Evolutionary conservation across 306 rosid species (phyloP).

Genomic region (Acacia acuminata): DNA sequence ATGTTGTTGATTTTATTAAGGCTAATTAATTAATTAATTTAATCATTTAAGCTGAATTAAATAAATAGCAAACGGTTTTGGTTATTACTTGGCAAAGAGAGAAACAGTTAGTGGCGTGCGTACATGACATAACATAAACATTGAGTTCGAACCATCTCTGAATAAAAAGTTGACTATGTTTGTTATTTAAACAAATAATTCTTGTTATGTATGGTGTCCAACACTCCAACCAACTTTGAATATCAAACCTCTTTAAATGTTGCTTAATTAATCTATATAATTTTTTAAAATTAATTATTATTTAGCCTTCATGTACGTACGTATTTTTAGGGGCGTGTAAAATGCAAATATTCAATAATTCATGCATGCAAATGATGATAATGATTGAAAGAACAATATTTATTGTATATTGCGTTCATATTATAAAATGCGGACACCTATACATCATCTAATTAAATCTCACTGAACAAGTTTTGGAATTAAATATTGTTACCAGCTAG

Average conservation of each 20-base stretch:
- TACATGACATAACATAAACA: neutral
- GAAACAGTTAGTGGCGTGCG: slow-evolving; percentile 30
- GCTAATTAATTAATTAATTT: no score
- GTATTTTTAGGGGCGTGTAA: neutral
- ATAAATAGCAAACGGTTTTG: neutral
- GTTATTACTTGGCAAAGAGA: slow-evolving; percentile 44
- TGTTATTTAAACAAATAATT: slow-evolving; percentile 6
- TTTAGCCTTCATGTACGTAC: neutral
- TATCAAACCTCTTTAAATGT: neutral
- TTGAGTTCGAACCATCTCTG: slow-evolving; percentile 17
- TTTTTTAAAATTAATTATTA: neutral
- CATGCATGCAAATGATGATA: neutral
- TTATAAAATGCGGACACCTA: neutral
- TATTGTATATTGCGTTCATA: neutral
- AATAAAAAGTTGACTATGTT: slow-evolving; percentile 28
- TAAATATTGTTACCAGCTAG: neutral
- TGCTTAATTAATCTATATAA: neutral
- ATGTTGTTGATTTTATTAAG: neutral
- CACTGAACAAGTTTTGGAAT: neutral
- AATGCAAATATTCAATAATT: neutral
- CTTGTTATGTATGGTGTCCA: slow-evolving; percentile 35
- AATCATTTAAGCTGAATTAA: neutral
- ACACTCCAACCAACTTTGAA: slow-evolving; percentile 60
- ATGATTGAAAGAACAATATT: neutral
- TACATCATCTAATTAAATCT: neutral